Evolutionary conservation across 306 rosid species (phyloP).

Genomic region (Crataegus laevigata): DNA sequence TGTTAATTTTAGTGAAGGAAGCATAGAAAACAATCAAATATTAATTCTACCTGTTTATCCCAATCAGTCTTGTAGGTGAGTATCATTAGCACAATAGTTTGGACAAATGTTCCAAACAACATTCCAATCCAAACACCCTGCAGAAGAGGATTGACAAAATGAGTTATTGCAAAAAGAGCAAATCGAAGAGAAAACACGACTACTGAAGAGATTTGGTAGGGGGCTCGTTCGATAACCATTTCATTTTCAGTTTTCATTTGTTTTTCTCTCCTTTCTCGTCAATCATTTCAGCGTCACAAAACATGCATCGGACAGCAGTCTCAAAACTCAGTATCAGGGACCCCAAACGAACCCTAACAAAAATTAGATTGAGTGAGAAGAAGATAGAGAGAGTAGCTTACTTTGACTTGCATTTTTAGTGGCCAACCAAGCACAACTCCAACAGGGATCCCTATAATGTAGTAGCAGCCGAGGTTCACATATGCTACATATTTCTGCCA

Average conservation of each 20-base stretch:
- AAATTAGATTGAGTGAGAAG: background rate
- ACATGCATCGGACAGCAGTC: too few species aligned
- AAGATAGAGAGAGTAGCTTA: background rate
- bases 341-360: too few species aligned
- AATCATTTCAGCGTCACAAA: too few species aligned
- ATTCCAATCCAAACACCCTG: slow-evolving; percentile 67
- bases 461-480: slow-evolving; percentile 50
- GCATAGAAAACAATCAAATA: background rate
- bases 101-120: slow-evolving; percentile 54
- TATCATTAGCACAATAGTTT: slow-evolving; percentile 29
- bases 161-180: background rate
- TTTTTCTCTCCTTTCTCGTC: too few species aligned
- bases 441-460: slow-evolving; percentile 43
- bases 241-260: too few species aligned
- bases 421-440: slow-evolving; percentile 36
- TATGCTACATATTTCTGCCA: slow-evolving; percentile 54
- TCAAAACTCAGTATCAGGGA: background rate
- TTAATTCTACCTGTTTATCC: slow-evolving; percentile 44
- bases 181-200: background rate
- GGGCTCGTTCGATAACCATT: background rate
- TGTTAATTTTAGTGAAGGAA: background rate
- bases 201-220: background rate
- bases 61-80: slow-evolving; percentile 50
- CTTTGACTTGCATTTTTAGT: slow-evolving; percentile 32
- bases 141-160: background rate